phyloP scores from a whole-genome alignment of 345 rosid species.

The Trapa incisa region DNA sequence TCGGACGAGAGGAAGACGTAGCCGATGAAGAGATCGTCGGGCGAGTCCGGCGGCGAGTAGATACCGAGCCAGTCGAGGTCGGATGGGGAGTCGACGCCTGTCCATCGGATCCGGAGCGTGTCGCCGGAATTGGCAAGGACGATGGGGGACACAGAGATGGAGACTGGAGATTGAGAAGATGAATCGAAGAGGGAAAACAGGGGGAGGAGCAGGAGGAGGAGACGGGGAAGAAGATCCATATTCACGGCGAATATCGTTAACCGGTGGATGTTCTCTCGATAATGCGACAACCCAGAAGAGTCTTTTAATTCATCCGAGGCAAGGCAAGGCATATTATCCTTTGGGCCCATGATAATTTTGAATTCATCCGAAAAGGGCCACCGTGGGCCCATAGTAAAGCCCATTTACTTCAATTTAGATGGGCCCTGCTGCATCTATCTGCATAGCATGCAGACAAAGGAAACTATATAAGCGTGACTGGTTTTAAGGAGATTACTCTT shows the following conservation, averaged over 20 bases:
- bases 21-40: conserved; percentile 55
- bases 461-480: conserved; percentile 18
- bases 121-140: conserved; percentile 50
- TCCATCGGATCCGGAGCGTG: conserved; percentile 47
- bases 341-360: too few species aligned
- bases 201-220: conserved; percentile 18
- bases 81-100: conserved; percentile 60
- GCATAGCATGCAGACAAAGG: too few species aligned
- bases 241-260: background rate
- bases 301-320: too few species aligned
- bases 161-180: conserved; percentile 19
- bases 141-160: conserved; percentile 36
- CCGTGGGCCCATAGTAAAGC: too few species aligned
- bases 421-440: too few species aligned
- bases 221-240: conserved; percentile 7
- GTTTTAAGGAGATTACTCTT: conserved; percentile 8
- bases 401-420: too few species aligned
- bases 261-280: background rate
- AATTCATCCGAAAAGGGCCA: too few species aligned
- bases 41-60: conserved; percentile 77
- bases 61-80: conserved; percentile 78
- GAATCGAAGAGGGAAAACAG: conserved; percentile 11
- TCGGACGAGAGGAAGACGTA: conserved; percentile 60
- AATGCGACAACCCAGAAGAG: too few species aligned
- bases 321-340: background rate